Conservation (phyloP, 495 filamentous ascomycete genomes). For the Tuber umbilicatum region DNA sequence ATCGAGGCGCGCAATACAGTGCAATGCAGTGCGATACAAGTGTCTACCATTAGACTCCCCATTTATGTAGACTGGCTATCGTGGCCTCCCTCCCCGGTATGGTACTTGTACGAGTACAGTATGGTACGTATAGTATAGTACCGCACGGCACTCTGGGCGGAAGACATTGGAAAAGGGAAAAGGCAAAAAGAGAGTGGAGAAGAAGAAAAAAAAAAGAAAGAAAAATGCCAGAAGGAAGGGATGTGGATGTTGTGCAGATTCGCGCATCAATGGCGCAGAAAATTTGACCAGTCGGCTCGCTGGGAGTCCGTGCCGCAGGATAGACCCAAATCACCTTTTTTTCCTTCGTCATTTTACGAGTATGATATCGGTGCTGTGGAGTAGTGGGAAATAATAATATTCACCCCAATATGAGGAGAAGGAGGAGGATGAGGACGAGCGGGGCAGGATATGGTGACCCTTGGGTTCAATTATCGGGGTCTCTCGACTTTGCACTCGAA, state of each 20-base stretch:
- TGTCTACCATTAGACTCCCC: neutral
- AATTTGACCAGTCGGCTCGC: neutral
- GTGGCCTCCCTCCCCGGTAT: neutral
- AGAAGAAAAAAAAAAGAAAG: neutral
- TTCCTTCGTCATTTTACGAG: neutral
- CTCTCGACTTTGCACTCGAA: neutral
- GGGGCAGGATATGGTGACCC: neutral
- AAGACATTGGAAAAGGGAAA: neutral
- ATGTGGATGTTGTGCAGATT: neutral
- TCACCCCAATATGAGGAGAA: slow-evolving; percentile 4
- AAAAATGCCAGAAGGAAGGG: neutral
- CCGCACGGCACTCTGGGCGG: neutral
- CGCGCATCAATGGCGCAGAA: neutral
- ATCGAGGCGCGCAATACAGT: neutral
- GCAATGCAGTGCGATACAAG: neutral
- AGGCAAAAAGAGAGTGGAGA: neutral
- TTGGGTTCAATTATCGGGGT: neutral
- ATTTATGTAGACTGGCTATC: neutral
- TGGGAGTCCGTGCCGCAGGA: neutral
- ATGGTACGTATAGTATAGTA: neutral
- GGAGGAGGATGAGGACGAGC: neutral
- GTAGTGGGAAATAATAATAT: neutral
- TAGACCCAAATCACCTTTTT: neutral
- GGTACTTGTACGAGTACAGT: neutral
- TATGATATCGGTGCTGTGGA: neutral